These are phyloP conservation scores for Cercospora sp. DNA, from an alignment of 2,329 filamentous ascomycete species.

Conservation along the genomic window DNA sequence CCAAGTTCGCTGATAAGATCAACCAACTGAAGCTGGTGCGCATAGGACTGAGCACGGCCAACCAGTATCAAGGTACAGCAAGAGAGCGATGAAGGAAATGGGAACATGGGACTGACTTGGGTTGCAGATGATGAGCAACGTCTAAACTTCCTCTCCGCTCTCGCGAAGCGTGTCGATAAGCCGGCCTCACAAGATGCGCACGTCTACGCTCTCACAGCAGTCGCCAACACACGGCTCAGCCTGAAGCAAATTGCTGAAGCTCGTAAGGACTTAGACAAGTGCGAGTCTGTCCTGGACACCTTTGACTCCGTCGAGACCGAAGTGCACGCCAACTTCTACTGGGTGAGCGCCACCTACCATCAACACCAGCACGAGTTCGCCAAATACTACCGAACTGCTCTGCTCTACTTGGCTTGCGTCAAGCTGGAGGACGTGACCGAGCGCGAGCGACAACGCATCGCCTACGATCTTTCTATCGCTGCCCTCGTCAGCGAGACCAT, in stretches of 20 bases:
- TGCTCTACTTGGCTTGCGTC: conserved; percentile 96
- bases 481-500: conserved; percentile 92
- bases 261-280: conserved; percentile 80
- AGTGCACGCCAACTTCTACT: conserved; percentile 95
- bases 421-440: conserved; percentile 73
- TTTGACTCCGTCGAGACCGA: conserved; percentile 96
- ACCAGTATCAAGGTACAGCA: conserved; percentile 71
- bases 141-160: conserved; percentile 77
- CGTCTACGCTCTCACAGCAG: conserved; percentile 88
- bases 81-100: not conserved
- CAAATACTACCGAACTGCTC: conserved; percentile 94
- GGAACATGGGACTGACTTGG: conserved; percentile 6
- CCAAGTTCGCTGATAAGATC: conserved; percentile 97
- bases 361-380: conserved; percentile 88
- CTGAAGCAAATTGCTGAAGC: conserved; percentile 78
- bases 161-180: conserved; percentile 86
- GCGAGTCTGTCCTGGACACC: conserved; percentile 81
- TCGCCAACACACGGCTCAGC: conserved; percentile 81
- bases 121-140: conserved; percentile 77
- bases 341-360: conserved; percentile 92
- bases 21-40: conserved; percentile 97
- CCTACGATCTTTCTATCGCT: conserved; percentile 89
- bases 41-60: conserved; percentile 81
- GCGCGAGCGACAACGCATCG: conserved; percentile 75
- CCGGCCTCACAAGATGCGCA: conserved; percentile 92